Percentiles rank a stretch among this genome's conserved stretches.
Conservation (phyloP, 2,329 filamentous ascomycete genomes). For the Epichloe bromicola region DNA sequence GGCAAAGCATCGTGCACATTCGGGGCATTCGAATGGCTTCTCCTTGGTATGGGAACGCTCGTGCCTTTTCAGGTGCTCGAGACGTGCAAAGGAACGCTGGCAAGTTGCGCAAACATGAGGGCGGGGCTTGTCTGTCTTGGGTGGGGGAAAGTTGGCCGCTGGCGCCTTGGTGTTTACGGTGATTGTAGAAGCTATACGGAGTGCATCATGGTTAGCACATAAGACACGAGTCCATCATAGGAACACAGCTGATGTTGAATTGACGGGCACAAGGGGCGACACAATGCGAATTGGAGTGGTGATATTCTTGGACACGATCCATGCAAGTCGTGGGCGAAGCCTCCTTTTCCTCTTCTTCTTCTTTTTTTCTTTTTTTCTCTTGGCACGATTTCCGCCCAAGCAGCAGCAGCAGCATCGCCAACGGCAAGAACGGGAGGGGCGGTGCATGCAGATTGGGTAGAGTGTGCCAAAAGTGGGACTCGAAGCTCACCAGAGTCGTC, state of each 20-base stretch:
- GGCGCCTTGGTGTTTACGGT: conserved; percentile 35
- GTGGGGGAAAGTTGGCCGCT: conserved; percentile 53
- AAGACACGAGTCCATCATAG: conserved; percentile 2
- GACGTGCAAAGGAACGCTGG: conserved; percentile 77
- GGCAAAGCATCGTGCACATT: conserved; percentile 90
- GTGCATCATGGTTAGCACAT: conserved; percentile 16
- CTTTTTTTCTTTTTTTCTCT: too few relatives aligned
- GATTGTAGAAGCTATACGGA: conserved; percentile 31
- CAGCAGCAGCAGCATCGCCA: conserved; percentile 9
- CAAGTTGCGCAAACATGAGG: conserved; percentile 91
- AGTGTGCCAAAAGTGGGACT: conserved; percentile 5
- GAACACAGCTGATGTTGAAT: background rate
- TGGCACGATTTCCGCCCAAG: background rate
- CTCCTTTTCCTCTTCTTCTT: background rate
- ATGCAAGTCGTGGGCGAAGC: background rate
- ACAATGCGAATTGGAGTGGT: background rate
- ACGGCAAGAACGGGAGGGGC: conserved; percentile 21
- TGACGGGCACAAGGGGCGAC: background rate
- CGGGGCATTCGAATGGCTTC: conserved; percentile 95
- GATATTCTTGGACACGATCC: background rate
- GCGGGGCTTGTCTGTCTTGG: conserved; percentile 94
- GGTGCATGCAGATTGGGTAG: conserved; percentile 7
- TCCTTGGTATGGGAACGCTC: conserved; percentile 98
- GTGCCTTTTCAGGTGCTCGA: conserved; percentile 95
- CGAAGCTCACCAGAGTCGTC: conserved; percentile 28